Evolutionary conservation across 352 stramenopile genomes (phyloP).

Genomic region (Phytophthora kernoviae): DNA sequence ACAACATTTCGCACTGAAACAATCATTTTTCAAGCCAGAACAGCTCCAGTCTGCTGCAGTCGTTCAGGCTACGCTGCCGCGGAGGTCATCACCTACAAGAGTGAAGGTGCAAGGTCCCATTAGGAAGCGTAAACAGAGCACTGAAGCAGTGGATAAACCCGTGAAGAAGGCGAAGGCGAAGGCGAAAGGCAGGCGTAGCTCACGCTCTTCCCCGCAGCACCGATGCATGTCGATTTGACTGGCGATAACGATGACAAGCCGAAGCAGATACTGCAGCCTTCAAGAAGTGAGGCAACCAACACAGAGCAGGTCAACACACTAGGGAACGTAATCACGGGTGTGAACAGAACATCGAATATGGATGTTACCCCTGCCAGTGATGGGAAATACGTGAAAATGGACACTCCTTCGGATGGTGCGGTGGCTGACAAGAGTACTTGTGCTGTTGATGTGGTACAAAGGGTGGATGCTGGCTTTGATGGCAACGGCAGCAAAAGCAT

Average conservation of each 20-base stretch:
- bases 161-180: slow-evolving; percentile 43
- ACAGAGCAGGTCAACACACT: background rate
- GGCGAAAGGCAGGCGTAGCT: slow-evolving; percentile 24
- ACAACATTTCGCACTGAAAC: slow-evolving; percentile 27
- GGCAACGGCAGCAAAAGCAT: slow-evolving; percentile 3
- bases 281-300: background rate
- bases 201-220: slow-evolving; percentile 6
- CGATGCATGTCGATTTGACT: slow-evolving; percentile 38
- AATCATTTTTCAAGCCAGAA: slow-evolving; percentile 5
- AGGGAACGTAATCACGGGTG: slow-evolving; percentile 3
- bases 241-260: slow-evolving; percentile 12
- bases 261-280: background rate
- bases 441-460: background rate
- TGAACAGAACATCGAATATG: background rate
- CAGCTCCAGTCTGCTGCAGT: slow-evolving; percentile 5
- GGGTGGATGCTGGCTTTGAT: background rate
- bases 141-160: slow-evolving; percentile 23
- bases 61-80: background rate
- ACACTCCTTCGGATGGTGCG: background rate
- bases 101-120: slow-evolving; percentile 10
- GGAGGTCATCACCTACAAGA: slow-evolving; percentile 20
- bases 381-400: slow-evolving; percentile 1
- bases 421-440: background rate
- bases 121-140: slow-evolving; percentile 51
- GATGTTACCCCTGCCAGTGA: slow-evolving; percentile 1